Conservation (phyloP, 441 rosid species). For the Adansonia madagascariensis region DNA sequence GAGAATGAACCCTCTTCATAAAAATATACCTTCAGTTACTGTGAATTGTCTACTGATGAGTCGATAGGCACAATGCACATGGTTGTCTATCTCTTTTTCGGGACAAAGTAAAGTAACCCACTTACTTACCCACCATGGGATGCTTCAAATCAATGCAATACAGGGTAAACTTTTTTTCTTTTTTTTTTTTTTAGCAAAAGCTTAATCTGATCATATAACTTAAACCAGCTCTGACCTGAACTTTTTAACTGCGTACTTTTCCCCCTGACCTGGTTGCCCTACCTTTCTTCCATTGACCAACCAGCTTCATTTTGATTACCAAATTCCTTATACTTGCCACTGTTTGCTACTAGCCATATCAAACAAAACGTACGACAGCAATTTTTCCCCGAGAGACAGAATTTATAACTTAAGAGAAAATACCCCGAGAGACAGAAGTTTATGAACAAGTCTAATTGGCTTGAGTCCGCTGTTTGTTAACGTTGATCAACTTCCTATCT, state of each 20-base stretch:
- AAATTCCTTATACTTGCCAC: background rate
- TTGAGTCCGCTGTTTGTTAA: background rate
- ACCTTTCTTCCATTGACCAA: background rate
- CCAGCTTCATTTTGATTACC: background rate
- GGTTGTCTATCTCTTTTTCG: background rate
- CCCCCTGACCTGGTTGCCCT: background rate
- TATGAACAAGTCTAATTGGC: background rate
- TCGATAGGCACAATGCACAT: conserved; percentile 22
- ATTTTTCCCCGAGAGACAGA: background rate
- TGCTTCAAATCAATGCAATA: conserved; percentile 20
- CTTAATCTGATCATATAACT: conserved; percentile 18
- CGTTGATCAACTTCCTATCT: background rate
- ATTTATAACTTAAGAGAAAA: background rate
- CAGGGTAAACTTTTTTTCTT: conserved; percentile 25
- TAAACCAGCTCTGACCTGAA: conserved; percentile 2
- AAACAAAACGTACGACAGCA: background rate
- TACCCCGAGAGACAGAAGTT: background rate
- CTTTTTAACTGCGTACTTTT: no score
- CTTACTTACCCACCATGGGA: conserved; percentile 27
- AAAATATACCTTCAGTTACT: conserved; percentile 23
- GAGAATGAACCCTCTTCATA: background rate
- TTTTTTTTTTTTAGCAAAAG: conserved; percentile 1
- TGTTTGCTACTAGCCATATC: background rate
- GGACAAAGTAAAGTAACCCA: conserved; percentile 18
- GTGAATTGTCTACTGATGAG: conserved; percentile 13